Base-by-base conservation (phyloP, 2,329 filamentous ascomycete genomes). In the Karstenula rhodostoma region DNA sequence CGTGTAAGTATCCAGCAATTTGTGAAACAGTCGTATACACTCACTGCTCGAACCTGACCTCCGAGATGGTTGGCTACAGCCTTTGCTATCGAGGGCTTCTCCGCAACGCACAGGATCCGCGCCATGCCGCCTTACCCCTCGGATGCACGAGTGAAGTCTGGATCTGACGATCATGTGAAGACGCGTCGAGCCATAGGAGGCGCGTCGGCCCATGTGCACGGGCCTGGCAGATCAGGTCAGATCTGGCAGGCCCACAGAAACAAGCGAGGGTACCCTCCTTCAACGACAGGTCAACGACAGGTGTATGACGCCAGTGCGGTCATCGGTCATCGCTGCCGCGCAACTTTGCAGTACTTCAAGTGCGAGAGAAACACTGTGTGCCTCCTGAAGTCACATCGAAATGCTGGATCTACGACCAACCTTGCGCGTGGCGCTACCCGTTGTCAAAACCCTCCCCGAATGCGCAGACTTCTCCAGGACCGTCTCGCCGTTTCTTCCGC, bases 21-120 rank as follows among this genome's bases (percentile, higher is more conserved):
- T 15, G 1, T 43, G 25, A 15, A 7, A 23, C 19, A 12, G 23
- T 25, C 23, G n/a, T n/a, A 51, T 1, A 44, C 19, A 69, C 72
- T 58, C 63, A 96, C 93, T 57, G 87, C 89, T 76, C 87, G 86
- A 60, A 89, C 84, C 50, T 92, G 92, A 52, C 95, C 94, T 33
- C 91, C 91, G 29, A 99, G 85, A 82, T 98, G 94, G 59, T 89
- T 87, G 42, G 95, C 92, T 52, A 99, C 94, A 40, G 94, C 93
- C 79, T 95, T 97, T 59, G 95, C 93, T 64, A 99, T 97, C 44
- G 94, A 96, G 37, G 93, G 93, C 84, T 99, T 94, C 78, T 94
- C 90, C 61, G 90, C 91, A 67, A 94, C 90, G 74, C 90, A 93
- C 56, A 94, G 82, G 60, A 93, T 87, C 69, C 84, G 87, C 57